phyloP scores from a whole-genome alignment of 2,329 filamentous ascomycete species.

The Ophiostoma fasciatum region DNA sequence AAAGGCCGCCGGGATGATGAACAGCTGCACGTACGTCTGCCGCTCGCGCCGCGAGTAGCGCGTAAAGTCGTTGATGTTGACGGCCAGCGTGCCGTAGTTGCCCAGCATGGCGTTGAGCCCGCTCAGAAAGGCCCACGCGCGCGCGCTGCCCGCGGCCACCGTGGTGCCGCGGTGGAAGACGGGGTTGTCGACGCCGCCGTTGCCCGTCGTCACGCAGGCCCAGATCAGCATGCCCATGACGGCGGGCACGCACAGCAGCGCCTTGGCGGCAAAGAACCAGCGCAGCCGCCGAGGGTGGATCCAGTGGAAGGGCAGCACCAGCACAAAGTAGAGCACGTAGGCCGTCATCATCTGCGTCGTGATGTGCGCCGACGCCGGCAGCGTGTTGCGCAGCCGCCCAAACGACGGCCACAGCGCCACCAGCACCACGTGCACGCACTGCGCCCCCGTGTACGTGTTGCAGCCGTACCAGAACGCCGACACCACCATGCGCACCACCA shows the following conservation, averaged over 20 bases:
- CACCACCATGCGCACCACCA: constrained; percentile 18
- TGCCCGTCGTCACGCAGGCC: background rate
- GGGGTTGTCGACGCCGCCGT: background rate
- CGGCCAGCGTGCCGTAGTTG: constrained; percentile 27
- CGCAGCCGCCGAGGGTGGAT: constrained; percentile 34
- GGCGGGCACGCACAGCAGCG: background rate
- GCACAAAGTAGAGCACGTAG: constrained; percentile 34
- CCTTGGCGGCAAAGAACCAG: constrained; percentile 15
- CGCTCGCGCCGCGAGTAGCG: constrained; percentile 22
- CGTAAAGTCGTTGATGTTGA: constrained; percentile 30
- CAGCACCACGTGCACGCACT: constrained; percentile 19
- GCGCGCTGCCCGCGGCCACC: constrained; percentile 7
- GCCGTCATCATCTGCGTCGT: constrained; percentile 34
- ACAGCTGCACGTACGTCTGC: constrained; percentile 25
- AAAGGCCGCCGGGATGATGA: constrained; percentile 23
- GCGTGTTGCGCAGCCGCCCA: constrained; percentile 24
- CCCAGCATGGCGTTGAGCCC: constrained; percentile 24
- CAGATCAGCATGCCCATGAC: background rate
- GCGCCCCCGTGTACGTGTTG: constrained; percentile 19
- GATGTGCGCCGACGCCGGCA: constrained; percentile 28
- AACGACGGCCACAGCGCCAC: constrained; percentile 26
- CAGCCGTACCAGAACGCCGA: constrained; percentile 21
- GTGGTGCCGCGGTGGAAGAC: background rate
- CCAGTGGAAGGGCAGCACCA: constrained; percentile 34
- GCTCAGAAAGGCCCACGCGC: constrained; percentile 21